Evolutionary conservation across 225 moss, liverwort and hornwort genomes (phyloP).

Genomic region (Climacium dendroides): DNA sequence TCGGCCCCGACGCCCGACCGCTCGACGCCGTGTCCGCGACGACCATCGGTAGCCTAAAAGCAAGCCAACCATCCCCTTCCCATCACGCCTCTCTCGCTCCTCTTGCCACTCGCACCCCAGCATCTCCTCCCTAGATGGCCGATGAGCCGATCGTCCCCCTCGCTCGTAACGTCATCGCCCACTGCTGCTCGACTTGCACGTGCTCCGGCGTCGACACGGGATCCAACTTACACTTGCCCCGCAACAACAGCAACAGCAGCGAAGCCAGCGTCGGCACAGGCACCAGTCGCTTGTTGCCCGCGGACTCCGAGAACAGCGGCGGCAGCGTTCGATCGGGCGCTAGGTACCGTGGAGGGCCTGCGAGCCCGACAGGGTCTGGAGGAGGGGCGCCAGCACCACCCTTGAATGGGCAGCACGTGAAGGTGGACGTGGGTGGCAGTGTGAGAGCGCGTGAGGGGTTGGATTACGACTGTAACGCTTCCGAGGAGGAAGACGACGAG

Average conservation of each 20-base stretch:
- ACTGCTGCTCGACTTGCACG: background rate
- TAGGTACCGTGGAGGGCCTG: background rate
- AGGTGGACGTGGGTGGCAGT: background rate
- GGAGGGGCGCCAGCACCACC: background rate
- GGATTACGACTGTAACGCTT: background rate
- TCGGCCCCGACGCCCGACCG: background rate
- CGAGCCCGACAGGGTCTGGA: background rate
- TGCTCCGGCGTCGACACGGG: background rate
- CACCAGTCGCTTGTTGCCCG: background rate
- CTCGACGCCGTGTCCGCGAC: background rate
- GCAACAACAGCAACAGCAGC: background rate
- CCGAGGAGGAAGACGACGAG: background rate
- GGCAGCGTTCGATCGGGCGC: background rate
- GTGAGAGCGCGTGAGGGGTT: background rate
- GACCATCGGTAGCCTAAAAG: background rate
- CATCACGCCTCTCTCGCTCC: background rate
- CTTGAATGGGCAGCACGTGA: slow-evolving; percentile 1
- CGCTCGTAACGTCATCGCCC: background rate
- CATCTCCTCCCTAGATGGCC: background rate
- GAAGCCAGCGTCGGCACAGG: background rate
- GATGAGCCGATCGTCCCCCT: background rate
- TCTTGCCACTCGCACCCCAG: background rate
- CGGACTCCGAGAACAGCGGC: background rate
- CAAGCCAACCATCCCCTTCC: background rate
- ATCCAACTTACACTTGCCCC: background rate